phyloP scores from a whole-genome alignment of 768 basidiomycete species.

The Agrocybe chaxingu region DNA sequence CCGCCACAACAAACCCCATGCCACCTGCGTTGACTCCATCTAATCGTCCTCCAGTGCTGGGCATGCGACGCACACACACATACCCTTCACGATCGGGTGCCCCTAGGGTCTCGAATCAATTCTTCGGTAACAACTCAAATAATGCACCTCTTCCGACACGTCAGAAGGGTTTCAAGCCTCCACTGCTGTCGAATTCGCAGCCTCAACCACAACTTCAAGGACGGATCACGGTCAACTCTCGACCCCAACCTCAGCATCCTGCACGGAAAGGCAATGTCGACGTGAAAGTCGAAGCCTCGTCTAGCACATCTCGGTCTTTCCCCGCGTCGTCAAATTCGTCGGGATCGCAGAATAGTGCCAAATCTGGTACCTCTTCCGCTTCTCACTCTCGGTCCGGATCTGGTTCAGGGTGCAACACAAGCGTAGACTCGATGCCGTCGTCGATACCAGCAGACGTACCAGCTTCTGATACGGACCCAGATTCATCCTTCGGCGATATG shows the following conservation, averaged over 20 bases:
- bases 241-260: not conserved
- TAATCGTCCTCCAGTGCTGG: conserved; percentile 29
- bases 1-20: conserved; percentile 12
- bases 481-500: conserved; percentile 29
- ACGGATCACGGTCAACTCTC: not conserved
- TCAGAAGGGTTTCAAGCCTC: conserved; percentile 36
- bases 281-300: not conserved
- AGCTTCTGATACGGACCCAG: conserved; percentile 17
- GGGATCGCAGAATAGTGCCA: not conserved
- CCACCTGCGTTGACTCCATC: conserved; percentile 11
- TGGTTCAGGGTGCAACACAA: not conserved
- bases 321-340: not conserved
- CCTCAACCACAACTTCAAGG: conserved; percentile 9
- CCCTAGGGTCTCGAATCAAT: conserved; percentile 5
- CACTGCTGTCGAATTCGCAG: conserved; percentile 23
- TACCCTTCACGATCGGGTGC: conserved; percentile 8
- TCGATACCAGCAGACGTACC: not conserved
- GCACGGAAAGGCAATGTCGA: not conserved
- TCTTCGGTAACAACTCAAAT: not conserved
- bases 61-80: conserved; percentile 36
- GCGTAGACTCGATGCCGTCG: not conserved
- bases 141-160: conserved; percentile 21
- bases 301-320: not conserved
- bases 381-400: no score
- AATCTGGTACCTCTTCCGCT: not conserved